These are phyloP conservation scores for Aspergillus fumigatiaffinis DNA, from an alignment of 2,329 filamentous ascomycete genomes.

Conservation along the genomic window DNA sequence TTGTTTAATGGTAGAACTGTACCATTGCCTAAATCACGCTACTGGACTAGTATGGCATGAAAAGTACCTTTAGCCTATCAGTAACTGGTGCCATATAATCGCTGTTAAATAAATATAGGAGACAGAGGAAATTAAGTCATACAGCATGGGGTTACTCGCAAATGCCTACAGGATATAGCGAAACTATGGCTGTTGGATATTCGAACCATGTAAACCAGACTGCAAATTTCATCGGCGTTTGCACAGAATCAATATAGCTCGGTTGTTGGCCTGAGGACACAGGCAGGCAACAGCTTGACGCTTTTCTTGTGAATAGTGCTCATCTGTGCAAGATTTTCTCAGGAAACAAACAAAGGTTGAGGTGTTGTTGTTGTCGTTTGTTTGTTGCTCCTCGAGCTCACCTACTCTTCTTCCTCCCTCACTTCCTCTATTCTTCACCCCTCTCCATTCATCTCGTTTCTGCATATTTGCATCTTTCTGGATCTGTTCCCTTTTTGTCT, in stretches of 20 bases:
- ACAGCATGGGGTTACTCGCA: not conserved
- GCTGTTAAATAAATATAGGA: not conserved
- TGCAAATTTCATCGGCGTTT: not conserved
- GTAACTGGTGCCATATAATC: not conserved
- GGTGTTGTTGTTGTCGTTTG: not conserved
- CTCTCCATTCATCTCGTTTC: not conserved
- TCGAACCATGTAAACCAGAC: not conserved
- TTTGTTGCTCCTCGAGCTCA: not conserved
- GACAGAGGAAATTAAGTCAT: not conserved
- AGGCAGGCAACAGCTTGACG: not conserved
- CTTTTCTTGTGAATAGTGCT: not conserved
- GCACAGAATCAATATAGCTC: not conserved
- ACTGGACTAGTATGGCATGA: not conserved
- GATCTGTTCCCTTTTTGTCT: not conserved
- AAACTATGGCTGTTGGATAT: not conserved
- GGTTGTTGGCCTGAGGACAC: not conserved
- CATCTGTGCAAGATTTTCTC: not conserved
- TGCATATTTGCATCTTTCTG: not conserved
- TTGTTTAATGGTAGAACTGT: not conserved
- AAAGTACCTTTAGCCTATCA: not conserved
- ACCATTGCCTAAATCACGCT: not conserved
- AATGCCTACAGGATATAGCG: not conserved
- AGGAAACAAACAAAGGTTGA: not conserved
- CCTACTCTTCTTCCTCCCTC: not conserved
- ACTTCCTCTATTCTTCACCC: not conserved